These are phyloP conservation scores for Porphyrellus cyaneotinctus DNA, from an alignment of 768 basidiomycete species.

Conservation along the genomic window DNA sequence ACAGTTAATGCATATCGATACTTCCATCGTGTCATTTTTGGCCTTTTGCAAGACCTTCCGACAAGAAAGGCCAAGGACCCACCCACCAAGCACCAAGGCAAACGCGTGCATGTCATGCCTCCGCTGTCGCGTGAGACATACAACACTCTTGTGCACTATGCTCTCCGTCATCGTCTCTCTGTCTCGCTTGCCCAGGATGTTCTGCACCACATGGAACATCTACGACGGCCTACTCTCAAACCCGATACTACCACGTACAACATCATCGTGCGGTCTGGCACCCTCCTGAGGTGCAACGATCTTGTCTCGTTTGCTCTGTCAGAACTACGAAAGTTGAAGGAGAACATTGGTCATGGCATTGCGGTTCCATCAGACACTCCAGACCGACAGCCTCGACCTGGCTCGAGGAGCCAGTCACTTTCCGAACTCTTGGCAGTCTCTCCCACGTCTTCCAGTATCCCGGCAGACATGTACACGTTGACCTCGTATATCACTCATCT, in stretches of 20 bases:
- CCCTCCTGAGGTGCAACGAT: constrained; percentile 44
- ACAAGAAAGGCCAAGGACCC: constrained; percentile 21
- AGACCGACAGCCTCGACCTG: neutral
- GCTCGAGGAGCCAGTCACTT: constrained; percentile 2
- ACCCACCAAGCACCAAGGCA: constrained; percentile 5
- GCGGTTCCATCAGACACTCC: constrained; percentile 10
- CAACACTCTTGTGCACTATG: constrained; percentile 64
- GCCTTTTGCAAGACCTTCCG: constrained; percentile 36
- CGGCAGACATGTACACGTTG: constrained; percentile 45
- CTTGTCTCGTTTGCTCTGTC: constrained; percentile 39
- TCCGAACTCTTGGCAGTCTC: constrained; percentile 12
- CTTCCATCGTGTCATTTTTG: constrained; percentile 44
- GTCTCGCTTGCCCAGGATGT: constrained; percentile 44
- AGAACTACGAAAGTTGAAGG: constrained; percentile 27
- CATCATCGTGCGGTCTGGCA: constrained; percentile 52
- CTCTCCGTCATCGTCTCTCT: constrained; percentile 57
- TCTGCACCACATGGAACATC: constrained; percentile 50
- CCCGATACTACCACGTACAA: constrained; percentile 54
- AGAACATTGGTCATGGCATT: constrained; percentile 25
- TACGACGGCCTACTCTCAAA: constrained; percentile 37
- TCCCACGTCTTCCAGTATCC: constrained; percentile 14
- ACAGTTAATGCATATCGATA: constrained; percentile 43
- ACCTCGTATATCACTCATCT: constrained; percentile 51
- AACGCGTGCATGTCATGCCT: constrained; percentile 21
- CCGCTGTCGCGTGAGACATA: constrained; percentile 42